phyloP scores from a whole-genome alignment of 257 asterid genomes.

The Schizonepeta tenuifolia region DNA sequence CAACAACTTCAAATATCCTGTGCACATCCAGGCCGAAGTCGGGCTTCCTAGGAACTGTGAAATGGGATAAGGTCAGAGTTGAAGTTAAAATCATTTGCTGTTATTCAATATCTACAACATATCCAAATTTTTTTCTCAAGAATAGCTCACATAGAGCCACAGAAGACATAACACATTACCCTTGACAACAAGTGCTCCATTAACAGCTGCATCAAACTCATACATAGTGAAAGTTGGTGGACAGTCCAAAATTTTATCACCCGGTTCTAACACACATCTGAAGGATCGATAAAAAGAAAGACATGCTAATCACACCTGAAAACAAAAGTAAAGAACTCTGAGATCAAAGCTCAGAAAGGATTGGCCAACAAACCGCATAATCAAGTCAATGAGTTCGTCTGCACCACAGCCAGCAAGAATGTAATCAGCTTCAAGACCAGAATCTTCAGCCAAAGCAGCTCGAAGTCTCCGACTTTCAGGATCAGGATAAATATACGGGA shows the following conservation, averaged over 20 bases:
- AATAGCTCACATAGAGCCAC: not conserved
- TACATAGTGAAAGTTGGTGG: conserved; percentile 99
- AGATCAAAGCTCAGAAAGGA: conserved; percentile 20
- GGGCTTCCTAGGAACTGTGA: conserved; percentile 76
- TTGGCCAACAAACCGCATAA: conserved; percentile 69
- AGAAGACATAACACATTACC: conserved; percentile 47
- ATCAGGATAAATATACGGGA: conserved; percentile 96
- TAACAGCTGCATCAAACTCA: conserved; percentile 98
- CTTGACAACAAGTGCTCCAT: conserved; percentile 86
- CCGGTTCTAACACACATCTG: conserved; percentile 95
- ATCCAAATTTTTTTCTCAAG: not conserved
- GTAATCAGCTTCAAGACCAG: conserved; percentile 90
- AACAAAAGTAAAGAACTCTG: not conserved
- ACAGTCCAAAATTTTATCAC: conserved; percentile 93
- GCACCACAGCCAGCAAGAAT: conserved; percentile 97
- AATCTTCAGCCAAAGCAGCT: conserved; percentile 94
- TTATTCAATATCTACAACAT: conserved; percentile 1
- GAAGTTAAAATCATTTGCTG: not conserved
- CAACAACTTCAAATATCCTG: conserved; percentile 66
- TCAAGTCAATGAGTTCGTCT: conserved; percentile 94
- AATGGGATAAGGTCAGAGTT: conserved; percentile 25
- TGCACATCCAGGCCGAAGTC: conserved; percentile 91
- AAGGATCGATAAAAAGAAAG: conserved; percentile 33
- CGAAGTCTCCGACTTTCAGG: conserved; percentile 94
- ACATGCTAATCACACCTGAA: conserved; percentile 13